phyloP scores from a whole-genome alignment of 225 moss, liverwort and hornwort species.

The Sphagnum contortum region DNA sequence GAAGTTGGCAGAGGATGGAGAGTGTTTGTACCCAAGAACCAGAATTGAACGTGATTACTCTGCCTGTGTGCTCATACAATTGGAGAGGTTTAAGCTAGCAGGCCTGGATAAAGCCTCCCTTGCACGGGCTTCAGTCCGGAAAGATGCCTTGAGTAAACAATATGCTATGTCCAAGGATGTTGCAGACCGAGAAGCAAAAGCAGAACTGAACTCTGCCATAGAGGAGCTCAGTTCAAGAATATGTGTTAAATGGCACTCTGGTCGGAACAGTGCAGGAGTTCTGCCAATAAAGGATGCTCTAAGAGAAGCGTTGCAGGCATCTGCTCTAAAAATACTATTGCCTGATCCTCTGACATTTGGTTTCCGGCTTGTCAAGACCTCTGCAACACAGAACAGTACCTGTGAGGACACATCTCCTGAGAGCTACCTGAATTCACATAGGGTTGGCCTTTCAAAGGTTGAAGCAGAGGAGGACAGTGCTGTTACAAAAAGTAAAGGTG shows the following conservation, averaged over 20 bases:
- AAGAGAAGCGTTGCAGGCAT: constrained; percentile 83
- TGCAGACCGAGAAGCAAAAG: constrained; percentile 76
- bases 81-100: constrained; percentile 85
- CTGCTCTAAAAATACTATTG: constrained; percentile 76
- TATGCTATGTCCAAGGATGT: constrained; percentile 43
- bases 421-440: constrained; percentile 45
- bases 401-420: constrained; percentile 32
- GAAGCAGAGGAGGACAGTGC: constrained; percentile 42
- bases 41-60: constrained; percentile 98
- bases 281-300: constrained; percentile 93
- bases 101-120: constrained; percentile 81
- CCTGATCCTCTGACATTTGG: constrained; percentile 97
- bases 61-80: constrained; percentile 83
- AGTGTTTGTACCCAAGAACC: constrained; percentile 73
- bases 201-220: constrained; percentile 70
- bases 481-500: constrained; percentile 40
- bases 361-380: constrained; percentile 68
- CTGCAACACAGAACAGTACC: constrained; percentile 23
- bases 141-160: constrained; percentile 35
- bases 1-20: constrained; percentile 51
- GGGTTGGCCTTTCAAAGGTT: constrained; percentile 38
- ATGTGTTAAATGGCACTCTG: constrained; percentile 90
- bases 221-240: constrained; percentile 93
- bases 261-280: constrained; percentile 94
- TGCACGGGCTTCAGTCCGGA: constrained; percentile 67